Percentiles rank a stretch among this genome's conserved stretches.
phyloP scores from a whole-genome alignment of 306 rosid species.

The Ormosia semicastrata region DNA sequence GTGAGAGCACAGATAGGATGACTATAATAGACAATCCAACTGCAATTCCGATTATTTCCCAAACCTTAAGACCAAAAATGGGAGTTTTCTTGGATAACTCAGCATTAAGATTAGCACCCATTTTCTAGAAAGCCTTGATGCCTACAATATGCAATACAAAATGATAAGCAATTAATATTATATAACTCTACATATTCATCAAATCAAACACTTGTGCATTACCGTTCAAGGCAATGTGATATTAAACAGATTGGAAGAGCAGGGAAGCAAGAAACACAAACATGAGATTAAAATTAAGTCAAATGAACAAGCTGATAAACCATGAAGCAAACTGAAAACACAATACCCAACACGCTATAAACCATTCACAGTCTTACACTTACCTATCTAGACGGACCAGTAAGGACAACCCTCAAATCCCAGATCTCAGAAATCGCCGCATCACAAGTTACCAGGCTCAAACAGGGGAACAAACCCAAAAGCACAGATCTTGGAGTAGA shows the following conservation, averaged over 20 bases:
- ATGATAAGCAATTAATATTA: constrained; percentile 14
- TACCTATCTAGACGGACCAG: neutral
- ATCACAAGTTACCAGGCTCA: constrained; percentile 26
- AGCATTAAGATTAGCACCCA: constrained; percentile 65
- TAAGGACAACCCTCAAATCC: constrained; percentile 36
- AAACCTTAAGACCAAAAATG: constrained; percentile 67
- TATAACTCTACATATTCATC: constrained; percentile 9
- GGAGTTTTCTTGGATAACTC: constrained; percentile 69
- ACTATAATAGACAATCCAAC: constrained; percentile 70
- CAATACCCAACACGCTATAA: no score
- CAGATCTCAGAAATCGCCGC: constrained; percentile 63
- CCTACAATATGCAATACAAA: constrained; percentile 44
- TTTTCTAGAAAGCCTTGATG: constrained; percentile 30
- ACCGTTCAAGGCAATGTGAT: neutral
- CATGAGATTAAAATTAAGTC: constrained; percentile 18
- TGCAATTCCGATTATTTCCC: constrained; percentile 83
- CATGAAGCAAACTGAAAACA: constrained; percentile 15
- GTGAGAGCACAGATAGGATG: constrained; percentile 66
- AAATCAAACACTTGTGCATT: constrained; percentile 3
- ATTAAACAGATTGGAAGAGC: neutral
- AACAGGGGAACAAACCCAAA: constrained; percentile 22
- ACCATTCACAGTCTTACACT: neutral
- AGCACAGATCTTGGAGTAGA: constrained; percentile 48
- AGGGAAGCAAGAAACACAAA: neutral
- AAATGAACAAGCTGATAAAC: constrained; percentile 4